Base-by-base conservation (phyloP, 2,329 filamentous ascomycete species). In the Cryphonectria naterciae region DNA sequence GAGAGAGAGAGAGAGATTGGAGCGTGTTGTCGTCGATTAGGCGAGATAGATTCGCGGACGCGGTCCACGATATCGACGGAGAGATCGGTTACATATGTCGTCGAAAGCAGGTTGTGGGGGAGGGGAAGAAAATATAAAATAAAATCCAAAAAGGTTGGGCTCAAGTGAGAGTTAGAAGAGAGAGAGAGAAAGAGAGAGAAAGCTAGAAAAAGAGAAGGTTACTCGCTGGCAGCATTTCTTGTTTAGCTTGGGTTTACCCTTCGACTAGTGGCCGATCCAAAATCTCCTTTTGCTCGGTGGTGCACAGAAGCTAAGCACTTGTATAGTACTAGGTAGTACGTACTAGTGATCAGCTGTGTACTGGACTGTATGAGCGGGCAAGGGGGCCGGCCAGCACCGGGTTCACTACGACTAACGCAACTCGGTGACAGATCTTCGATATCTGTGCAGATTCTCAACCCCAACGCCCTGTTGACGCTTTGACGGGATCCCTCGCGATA, bases 181-280 rank as follows among this genome's bases (percentile, higher is more conserved):
- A n/a, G 8, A 49, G 6, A 39, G 22, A 7, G 46, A n/a, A 5
- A n/a, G 22, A n/a, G 46, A 49, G 46, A 43, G 46, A 46, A 7
- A 32, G 3, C 4, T 2, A 32, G 46, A 49, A 11, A 6, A 49
- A n/a, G 19, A n/a, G 22, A 8, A n/a, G 2, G 17, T 22, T 7
- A 35, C 28, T 2, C 19, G 32, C 54, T 58, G 19, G 54, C 15
- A 58, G 25, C 25, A 15, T 10, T 49, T 49, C 46, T n/a, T n/a
- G 46, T 58, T 15, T 58, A 58, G 54, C 54, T 32, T 19, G 15
- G 25, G 54, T 19, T 32, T 28, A 19, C 15, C 54, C 6, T 58
- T 58, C 2, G 19, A 58, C 54, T 58, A 58, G 54, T 28, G 54
- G 54, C 54, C n/a, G 54, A 58, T 58, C 54, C 10, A 58, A 58